Evolutionary conservation across 2,329 filamentous ascomycete species (phyloP), one percentile per base, ranked within the genome.

Genomic region (Grosmannia serpens): DNA sequence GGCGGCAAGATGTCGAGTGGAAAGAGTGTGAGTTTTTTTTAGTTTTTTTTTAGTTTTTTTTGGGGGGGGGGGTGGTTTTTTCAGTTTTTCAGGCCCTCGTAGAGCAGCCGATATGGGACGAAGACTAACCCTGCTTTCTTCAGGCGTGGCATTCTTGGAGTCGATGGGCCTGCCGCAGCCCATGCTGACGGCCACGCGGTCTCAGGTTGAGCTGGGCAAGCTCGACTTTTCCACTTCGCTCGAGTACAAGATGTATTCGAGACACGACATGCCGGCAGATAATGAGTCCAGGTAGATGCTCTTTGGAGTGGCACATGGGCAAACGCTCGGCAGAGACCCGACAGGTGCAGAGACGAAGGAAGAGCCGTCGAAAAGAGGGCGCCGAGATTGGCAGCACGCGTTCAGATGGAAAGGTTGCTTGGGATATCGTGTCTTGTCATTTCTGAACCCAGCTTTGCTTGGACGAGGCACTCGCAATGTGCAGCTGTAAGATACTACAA

Each of bases 1-100:
- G 78, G 65, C 77, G 91, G 62, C 87, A 89, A 73, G 86, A 91
- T 6, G 66, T 79, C 20, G 91, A 96, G 71, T 96, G 91, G 90
- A 68, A 85, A 95, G 61, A 83, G 78, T 82, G 62, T 63, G 44
- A 26, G 62, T 60, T 15, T 20, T 31, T 9, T 4, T 11, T 15
- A 13, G 3, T 4, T 38, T 46, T 15, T 24, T 20, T 49, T 3
- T 6, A 27, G 20, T 9, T 35, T 20, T 44, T 35, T 31, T 41
- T 56, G n/a, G n/a, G n/a, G n/a, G n/a, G n/a, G n/a, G n/a, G n/a
- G n/a, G n/a, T n/a, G n/a, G n/a, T n/a, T n/a, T n/a, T n/a, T n/a
- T n/a, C n/a, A n/a, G n/a, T n/a, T n/a, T n/a, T n/a, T n/a, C n/a
- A n/a, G n/a, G n/a, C n/a, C n/a, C 22, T 54, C 49, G 46, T 4